These are phyloP conservation scores for Sindora glabra DNA, from an alignment of 306 rosid species.

Conservation along the genomic window DNA sequence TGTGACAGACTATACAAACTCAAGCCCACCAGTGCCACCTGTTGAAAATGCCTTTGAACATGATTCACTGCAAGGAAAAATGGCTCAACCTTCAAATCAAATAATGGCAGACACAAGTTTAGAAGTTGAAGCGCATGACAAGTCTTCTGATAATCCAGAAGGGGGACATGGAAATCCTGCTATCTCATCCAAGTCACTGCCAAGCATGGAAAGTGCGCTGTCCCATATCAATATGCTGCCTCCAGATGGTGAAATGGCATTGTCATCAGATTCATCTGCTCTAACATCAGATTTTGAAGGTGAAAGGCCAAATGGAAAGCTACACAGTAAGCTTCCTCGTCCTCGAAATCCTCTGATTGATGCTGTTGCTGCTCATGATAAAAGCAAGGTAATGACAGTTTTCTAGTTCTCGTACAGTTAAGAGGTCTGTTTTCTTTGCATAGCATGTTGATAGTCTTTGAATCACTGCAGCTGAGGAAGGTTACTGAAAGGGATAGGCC, in stretches of 20 bases:
- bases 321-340: constrained; percentile 52
- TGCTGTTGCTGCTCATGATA: constrained; percentile 71
- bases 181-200: constrained; percentile 20
- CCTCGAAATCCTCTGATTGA: constrained; percentile 72
- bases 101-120: constrained; percentile 14
- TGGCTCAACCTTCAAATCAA: constrained; percentile 14
- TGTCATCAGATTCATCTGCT: constrained; percentile 26
- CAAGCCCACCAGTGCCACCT: constrained; percentile 24
- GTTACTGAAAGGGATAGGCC: constrained; percentile 68
- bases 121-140: constrained; percentile 27
- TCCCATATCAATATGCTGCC: constrained; percentile 23
- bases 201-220: constrained; percentile 27
- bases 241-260: constrained; percentile 36
- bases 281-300: constrained; percentile 26
- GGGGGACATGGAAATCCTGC: constrained; percentile 26
- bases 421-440: constrained; percentile 14
- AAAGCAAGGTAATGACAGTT: constrained; percentile 69
- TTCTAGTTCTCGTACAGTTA: constrained; percentile 12
- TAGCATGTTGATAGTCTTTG: constrained; percentile 9
- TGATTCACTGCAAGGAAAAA: constrained; percentile 13
- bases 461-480: constrained; percentile 72
- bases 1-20: constrained; percentile 20
- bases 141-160: constrained; percentile 28
- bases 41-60: not conserved
- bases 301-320: constrained; percentile 41